Conservation (phyloP, 148 eudicot genomes). For the Chenopodium quinoa region DNA sequence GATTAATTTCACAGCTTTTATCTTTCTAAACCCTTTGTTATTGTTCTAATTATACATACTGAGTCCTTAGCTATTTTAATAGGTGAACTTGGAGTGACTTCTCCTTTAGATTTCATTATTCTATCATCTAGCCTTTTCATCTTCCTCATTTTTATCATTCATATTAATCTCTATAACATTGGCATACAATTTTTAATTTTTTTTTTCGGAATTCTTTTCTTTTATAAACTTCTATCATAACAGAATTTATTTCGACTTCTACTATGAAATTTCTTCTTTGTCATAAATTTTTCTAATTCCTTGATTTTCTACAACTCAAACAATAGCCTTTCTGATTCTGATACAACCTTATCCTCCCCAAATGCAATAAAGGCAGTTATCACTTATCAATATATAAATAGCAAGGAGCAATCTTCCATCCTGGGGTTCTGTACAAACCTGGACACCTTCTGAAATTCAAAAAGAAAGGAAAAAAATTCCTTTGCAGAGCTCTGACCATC, state of each 20-base stretch:
- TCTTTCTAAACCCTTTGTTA: neutral
- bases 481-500: constrained; percentile 60
- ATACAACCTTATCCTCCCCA: neutral
- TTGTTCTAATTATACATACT: neutral
- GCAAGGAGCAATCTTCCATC: neutral
- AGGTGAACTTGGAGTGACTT: neutral
- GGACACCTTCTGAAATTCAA: constrained; percentile 88
- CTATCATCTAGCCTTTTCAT: neutral
- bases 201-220: neutral
- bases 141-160: neutral
- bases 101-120: neutral
- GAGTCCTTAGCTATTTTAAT: neutral
- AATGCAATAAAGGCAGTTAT: neutral
- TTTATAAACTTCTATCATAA: neutral
- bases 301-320: neutral
- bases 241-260: neutral
- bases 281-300: neutral
- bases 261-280: neutral
- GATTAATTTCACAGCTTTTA: neutral
- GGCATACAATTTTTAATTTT: neutral
- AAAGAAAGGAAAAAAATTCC: constrained; percentile 59
- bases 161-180: neutral
- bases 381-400: neutral
- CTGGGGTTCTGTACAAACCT: constrained; percentile 42
- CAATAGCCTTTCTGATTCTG: neutral